Evolutionary conservation across 257 asterid species (phyloP), one percentile per base, ranked within the genome.

Genomic region (Echium plantagineum): DNA sequence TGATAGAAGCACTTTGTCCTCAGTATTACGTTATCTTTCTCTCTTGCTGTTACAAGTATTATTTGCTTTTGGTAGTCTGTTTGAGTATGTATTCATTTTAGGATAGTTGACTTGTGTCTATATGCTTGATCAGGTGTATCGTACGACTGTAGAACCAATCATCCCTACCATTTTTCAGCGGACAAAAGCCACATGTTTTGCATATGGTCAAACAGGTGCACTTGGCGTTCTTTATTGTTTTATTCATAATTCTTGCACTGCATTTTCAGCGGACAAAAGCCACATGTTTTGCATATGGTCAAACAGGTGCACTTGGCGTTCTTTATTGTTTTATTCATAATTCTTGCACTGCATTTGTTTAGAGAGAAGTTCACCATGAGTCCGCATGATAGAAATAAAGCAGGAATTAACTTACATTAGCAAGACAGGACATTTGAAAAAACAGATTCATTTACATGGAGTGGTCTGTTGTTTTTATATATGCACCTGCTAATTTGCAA

Each of bases 151-250:
- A 70, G 95, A 93, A 79, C 97, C 99, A 58, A 93, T 93, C 56
- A 86, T 93, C 69, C 99, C 97, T 51, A 89, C 67, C 63, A 89
- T 93, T 66, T 93, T 93, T 66, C 97, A 89, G 80, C 89, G 96
- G 18, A 86, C 97, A 66, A 93, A 93, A 73, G 97, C 99, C 61
- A 93, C 97, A 47, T 93, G 95, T 64, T 93, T 93, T 63, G 95
- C 99, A 57, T 93, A 93, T 79, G 99, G 99, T 64, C 97, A 89
- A 70, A 93, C 99, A 80, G 96, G 99, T 93, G 64, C 57, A 75
- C 42, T 52, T 59, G 60, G 58, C 71, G 52, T 60, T 32, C 52
- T 55, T 53, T 35, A 60, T 28, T 28, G 52, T 52, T 53, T 32
- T 62, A 2, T 3, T 28, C 0, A 48, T 68, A 49, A 54, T 63